Conservation (phyloP, 257 asterid species). For the Apocynum venetum region DNA sequence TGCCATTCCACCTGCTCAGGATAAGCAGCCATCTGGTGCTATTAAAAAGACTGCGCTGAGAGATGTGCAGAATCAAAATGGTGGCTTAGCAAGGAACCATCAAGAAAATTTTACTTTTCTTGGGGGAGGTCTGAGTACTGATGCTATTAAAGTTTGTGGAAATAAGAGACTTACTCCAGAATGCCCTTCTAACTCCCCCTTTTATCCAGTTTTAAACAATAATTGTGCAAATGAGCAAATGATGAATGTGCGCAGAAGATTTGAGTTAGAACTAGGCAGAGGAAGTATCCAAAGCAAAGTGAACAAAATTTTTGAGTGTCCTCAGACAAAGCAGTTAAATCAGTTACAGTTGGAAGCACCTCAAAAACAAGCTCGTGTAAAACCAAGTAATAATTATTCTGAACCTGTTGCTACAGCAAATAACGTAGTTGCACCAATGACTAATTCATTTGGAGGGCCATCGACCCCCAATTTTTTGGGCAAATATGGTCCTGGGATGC, state of each 20-base stretch:
- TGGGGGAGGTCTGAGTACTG: slow-evolving; percentile 43
- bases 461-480: slow-evolving; percentile 46
- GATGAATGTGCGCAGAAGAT: slow-evolving; percentile 79
- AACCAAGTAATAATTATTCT: slow-evolving; percentile 29
- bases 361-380: slow-evolving; percentile 37
- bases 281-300: slow-evolving; percentile 57
- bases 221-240: slow-evolving; percentile 66
- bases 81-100: slow-evolving; percentile 38
- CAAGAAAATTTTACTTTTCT: slow-evolving; percentile 41
- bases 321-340: slow-evolving; percentile 38
- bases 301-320: slow-evolving; percentile 40
- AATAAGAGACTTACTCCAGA: slow-evolving; percentile 81
- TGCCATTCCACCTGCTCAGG: slow-evolving; percentile 32
- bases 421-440: slow-evolving; percentile 33
- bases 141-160: slow-evolving; percentile 63
- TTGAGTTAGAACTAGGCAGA: slow-evolving; percentile 80
- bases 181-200: slow-evolving; percentile 54
- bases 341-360: slow-evolving; percentile 41
- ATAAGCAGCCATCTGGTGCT: slow-evolving; percentile 46
- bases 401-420: slow-evolving; percentile 34
- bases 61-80: slow-evolving; percentile 80
- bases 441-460: slow-evolving; percentile 37
- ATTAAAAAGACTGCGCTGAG: slow-evolving; percentile 70
- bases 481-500: slow-evolving; percentile 39
- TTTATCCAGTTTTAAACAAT: slow-evolving; percentile 39